A percentile compares a stretch with the other conserved stretches of the same genome.
phyloP scores from a whole-genome alignment of 1,139 yeast species.

The Debaryomyces udenii region DNA sequence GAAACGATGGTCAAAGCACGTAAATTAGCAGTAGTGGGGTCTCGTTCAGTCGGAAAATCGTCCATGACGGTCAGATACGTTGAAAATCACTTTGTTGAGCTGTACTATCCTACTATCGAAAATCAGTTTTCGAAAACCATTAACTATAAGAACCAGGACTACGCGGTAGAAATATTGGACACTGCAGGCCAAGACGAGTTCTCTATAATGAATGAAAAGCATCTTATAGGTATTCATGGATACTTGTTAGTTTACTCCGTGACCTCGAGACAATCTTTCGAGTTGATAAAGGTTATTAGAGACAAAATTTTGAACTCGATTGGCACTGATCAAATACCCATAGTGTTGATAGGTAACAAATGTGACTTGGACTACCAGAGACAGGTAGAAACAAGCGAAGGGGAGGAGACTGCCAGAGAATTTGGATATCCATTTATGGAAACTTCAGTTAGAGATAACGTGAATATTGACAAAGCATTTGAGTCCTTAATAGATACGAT shows the following conservation, averaged over 20 bases:
- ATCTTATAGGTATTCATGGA: constrained; percentile 84
- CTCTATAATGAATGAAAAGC: constrained; percentile 80
- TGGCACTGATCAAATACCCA: constrained; percentile 74
- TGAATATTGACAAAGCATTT: constrained; percentile 68
- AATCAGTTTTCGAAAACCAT: constrained; percentile 81
- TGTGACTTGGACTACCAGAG: constrained; percentile 67
- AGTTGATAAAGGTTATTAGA: constrained; percentile 73
- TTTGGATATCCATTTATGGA: constrained; percentile 74
- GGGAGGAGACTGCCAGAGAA: constrained; percentile 61
- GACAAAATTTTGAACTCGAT: constrained; percentile 81
- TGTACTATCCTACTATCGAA: constrained; percentile 91
- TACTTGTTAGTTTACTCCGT: constrained; percentile 83
- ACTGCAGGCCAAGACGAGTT: constrained; percentile 97
- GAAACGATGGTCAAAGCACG: constrained; percentile 54
- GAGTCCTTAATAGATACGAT: constrained; percentile 70
- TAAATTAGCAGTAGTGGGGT: constrained; percentile 86
- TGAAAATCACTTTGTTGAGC: constrained; percentile 86
- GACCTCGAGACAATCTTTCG: constrained; percentile 78
- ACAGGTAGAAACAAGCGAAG: constrained; percentile 69
- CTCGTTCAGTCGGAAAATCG: constrained; percentile 89
- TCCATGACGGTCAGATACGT: constrained; percentile 85
- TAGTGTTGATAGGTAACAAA: constrained; percentile 85
- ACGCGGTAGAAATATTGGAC: constrained; percentile 83
- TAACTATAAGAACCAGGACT: constrained; percentile 71
- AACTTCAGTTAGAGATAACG: constrained; percentile 78